Percentiles rank a stretch among this genome's conserved stretches.
phyloP scores from a whole-genome alignment of 179 eudicot species.

The Beta lomatogona region DNA sequence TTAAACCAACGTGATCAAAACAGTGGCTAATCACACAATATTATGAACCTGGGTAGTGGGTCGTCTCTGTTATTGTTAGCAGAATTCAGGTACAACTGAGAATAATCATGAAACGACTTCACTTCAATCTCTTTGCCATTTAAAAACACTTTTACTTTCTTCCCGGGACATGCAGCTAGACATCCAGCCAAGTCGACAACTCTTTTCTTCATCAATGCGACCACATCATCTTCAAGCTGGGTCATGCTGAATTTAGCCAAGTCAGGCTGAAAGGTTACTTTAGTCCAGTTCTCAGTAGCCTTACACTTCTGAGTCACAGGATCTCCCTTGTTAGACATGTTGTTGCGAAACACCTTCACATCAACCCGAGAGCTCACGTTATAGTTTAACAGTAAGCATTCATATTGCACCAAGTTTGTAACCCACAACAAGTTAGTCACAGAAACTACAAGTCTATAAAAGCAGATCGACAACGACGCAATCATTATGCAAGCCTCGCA shows the following conservation, averaged over 20 bases:
- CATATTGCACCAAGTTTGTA: neutral
- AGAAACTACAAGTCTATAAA: neutral
- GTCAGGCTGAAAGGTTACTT: constrained; percentile 88
- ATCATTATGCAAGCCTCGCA: too few species aligned
- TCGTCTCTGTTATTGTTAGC: constrained; percentile 37
- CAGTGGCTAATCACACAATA: neutral
- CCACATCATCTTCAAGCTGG: constrained; percentile 77
- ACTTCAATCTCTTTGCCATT: constrained; percentile 66
- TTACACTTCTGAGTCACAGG: constrained; percentile 70
- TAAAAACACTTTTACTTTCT: constrained; percentile 66
- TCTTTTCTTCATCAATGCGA: constrained; percentile 89
- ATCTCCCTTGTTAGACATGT: constrained; percentile 73
- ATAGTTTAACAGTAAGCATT: neutral
- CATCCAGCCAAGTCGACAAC: constrained; percentile 89
- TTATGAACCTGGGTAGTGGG: constrained; percentile 52
- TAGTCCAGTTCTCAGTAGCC: constrained; percentile 86
- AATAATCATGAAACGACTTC: constrained; percentile 73
- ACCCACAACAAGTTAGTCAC: neutral
- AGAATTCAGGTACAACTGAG: constrained; percentile 61
- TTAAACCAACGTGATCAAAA: neutral
- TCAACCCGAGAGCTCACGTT: neutral
- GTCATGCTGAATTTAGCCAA: constrained; percentile 75
- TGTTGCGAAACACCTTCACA: constrained; percentile 64
- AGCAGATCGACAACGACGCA: too few species aligned
- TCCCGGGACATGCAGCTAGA: constrained; percentile 82